phyloP scores from a whole-genome alignment of 345 rosid genomes.

The Eucalyptus coolabah region DNA sequence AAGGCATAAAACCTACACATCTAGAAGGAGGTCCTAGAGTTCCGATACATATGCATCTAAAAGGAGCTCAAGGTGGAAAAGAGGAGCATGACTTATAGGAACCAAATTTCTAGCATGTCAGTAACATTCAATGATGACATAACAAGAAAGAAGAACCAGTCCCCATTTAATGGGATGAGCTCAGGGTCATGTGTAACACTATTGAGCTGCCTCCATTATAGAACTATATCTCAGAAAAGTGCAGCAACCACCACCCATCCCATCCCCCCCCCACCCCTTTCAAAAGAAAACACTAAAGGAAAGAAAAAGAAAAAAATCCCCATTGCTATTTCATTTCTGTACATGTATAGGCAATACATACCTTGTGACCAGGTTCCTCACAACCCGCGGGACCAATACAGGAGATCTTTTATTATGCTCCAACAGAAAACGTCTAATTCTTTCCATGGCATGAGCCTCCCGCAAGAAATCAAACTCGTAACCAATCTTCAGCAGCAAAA shows the following conservation, averaged over 20 bases:
- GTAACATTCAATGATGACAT: not conserved
- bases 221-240: not conserved
- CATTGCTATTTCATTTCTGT: not conserved
- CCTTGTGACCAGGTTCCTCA: conserved; percentile 66
- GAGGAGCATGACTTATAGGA: not conserved
- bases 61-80: not conserved
- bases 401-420: conserved; percentile 73
- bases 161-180: not conserved
- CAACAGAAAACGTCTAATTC: conserved; percentile 55
- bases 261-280: too few relatives aligned
- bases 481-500: conserved; percentile 55
- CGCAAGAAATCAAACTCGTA: conserved; percentile 87
- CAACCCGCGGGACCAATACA: conserved; percentile 60
- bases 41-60: not conserved
- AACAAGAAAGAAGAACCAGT: not conserved
- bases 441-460: conserved; percentile 85
- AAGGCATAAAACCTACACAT: not conserved
- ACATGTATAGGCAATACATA: conserved; percentile 3
- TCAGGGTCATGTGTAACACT: not conserved
- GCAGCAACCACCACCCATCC: not conserved
- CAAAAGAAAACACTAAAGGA: not conserved
- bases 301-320: not conserved
- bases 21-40: not conserved
- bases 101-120: not conserved
- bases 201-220: not conserved